Conservation (phyloP, 2,329 filamentous ascomycete genomes). For the Botrytis aclada region DNA sequence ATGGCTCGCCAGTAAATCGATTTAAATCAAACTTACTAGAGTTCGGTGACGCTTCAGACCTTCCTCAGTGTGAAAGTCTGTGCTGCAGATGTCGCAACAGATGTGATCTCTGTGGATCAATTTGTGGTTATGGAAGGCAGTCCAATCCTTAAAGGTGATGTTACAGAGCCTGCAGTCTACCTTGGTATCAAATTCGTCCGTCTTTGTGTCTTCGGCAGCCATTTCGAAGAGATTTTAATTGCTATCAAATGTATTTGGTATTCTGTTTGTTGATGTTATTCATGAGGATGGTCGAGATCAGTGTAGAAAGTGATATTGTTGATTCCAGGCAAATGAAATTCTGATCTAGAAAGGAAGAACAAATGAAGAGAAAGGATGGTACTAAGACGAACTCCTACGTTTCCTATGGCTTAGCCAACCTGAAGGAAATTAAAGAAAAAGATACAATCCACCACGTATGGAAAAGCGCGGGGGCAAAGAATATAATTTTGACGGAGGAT, state of each 20-base stretch:
- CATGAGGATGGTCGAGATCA: too few species aligned
- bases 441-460: background rate
- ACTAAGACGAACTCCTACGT: background rate
- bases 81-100: constrained; percentile 16
- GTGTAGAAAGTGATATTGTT: background rate
- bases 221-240: background rate
- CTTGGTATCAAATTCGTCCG: background rate
- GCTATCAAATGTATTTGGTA: too few species aligned
- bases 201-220: background rate
- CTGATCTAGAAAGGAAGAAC: background rate
- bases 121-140: constrained; percentile 9
- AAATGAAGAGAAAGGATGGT: background rate
- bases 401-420: too few species aligned
- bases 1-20: background rate
- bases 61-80: constrained; percentile 17
- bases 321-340: background rate
- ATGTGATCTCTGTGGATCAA: constrained; percentile 4
- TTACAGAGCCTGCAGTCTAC: constrained; percentile 11
- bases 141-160: constrained; percentile 8
- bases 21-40: background rate
- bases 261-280: background rate
- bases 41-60: constrained; percentile 14
- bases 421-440: background rate
- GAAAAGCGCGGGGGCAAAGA: background rate
- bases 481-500: background rate